Evolutionary conservation across 768 basidiomycete genomes (phyloP).

Genomic region (Mrakia blollopis): DNA sequence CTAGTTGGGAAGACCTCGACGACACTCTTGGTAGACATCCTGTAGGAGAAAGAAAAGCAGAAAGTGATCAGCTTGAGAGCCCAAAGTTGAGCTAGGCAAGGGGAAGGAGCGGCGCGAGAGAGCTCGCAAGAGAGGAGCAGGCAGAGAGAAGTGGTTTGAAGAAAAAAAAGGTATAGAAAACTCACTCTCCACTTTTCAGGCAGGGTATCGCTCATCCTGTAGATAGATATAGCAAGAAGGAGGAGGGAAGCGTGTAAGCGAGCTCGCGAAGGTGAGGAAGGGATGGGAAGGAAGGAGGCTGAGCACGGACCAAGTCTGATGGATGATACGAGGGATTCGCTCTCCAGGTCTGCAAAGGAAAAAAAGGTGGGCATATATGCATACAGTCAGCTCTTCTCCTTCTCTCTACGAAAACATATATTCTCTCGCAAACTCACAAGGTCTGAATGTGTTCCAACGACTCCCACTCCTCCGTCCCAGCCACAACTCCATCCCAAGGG

Average conservation of each 20-base stretch:
- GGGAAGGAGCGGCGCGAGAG: not conserved
- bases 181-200: slow-evolving; percentile 65
- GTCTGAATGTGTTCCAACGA: slow-evolving; percentile 40
- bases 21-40: slow-evolving; percentile 72
- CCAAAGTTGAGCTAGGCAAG: too few species aligned
- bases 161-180: not conserved
- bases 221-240: too few species aligned
- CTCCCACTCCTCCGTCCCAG: slow-evolving; percentile 40
- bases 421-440: slow-evolving; percentile 36
- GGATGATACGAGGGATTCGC: slow-evolving; percentile 82
- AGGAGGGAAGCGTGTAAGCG: too few species aligned
- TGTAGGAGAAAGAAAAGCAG: slow-evolving; percentile 32
- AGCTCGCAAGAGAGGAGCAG: not conserved
- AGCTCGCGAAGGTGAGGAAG: too few species aligned
- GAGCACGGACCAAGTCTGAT: slow-evolving; percentile 70
- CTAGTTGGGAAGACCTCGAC: slow-evolving; percentile 94
- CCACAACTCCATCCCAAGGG: slow-evolving; percentile 40
- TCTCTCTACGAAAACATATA: not conserved
- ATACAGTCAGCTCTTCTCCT: too few species aligned
- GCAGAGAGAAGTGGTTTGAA: not conserved
- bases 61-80: not conserved
- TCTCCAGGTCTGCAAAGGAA: slow-evolving; percentile 58
- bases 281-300: too few species aligned
- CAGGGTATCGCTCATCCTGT: slow-evolving; percentile 72
- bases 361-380: too few species aligned